phyloP scores from a whole-genome alignment of 768 basidiomycete genomes.

The Galerina marginata region DNA sequence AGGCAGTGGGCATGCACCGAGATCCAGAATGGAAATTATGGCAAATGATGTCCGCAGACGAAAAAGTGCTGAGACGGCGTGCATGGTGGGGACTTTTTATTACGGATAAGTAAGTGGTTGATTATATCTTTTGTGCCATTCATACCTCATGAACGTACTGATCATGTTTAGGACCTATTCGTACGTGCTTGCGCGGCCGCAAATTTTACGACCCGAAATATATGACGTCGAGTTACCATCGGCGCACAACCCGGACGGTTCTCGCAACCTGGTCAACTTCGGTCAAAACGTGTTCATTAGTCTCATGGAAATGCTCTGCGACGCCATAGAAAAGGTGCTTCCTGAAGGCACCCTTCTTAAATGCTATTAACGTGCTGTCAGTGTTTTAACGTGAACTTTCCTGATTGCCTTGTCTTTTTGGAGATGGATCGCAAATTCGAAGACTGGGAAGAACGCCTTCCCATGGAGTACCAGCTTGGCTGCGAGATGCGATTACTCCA shows the following conservation, averaged over 20 bases:
- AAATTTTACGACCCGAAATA: slow-evolving; percentile 41
- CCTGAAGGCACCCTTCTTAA: neutral
- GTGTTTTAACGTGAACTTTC: slow-evolving; percentile 42
- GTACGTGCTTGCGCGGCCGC: slow-evolving; percentile 50
- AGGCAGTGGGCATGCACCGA: slow-evolving; percentile 49
- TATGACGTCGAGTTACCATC: slow-evolving; percentile 44
- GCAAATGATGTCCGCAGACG: slow-evolving; percentile 50
- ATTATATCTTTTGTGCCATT: neutral
- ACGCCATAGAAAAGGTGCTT: slow-evolving; percentile 43
- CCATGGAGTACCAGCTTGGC: slow-evolving; percentile 44
- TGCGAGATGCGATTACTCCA: slow-evolving; percentile 31
- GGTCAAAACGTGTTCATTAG: slow-evolving; percentile 43
- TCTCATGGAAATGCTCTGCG: slow-evolving; percentile 44
- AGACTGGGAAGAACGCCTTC: slow-evolving; percentile 48
- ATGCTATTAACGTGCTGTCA: slow-evolving; percentile 22
- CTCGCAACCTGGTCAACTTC: slow-evolving; percentile 39
- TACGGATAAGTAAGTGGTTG: slow-evolving; percentile 45
- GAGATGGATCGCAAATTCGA: slow-evolving; percentile 49
- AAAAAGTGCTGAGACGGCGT: slow-evolving; percentile 43
- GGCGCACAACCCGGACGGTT: slow-evolving; percentile 34
- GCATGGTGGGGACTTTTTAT: slow-evolving; percentile 51
- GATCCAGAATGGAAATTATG: slow-evolving; percentile 47
- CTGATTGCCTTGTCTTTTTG: slow-evolving; percentile 40
- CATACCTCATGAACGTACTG: neutral
- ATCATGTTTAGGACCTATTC: slow-evolving; percentile 29